Evolutionary conservation across 2,329 filamentous ascomycete species (phyloP).

Genomic region (Chrysosporium keratinophilum): DNA sequence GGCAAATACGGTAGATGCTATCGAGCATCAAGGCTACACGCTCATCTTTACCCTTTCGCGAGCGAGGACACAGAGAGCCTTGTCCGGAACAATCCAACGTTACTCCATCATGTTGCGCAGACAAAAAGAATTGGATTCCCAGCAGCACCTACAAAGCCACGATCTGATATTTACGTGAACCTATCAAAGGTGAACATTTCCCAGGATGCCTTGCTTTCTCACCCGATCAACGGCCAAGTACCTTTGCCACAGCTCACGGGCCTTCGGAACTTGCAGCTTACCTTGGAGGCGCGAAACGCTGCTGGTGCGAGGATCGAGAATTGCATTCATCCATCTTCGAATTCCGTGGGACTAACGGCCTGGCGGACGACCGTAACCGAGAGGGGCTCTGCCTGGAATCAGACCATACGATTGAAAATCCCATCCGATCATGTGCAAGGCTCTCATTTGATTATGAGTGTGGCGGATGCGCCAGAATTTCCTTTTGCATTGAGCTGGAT

Average conservation of each 20-base stretch:
- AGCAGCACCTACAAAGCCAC: slow-evolving; percentile 72
- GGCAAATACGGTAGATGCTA: slow-evolving; percentile 64
- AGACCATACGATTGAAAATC: slow-evolving; percentile 73
- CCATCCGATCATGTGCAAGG: slow-evolving; percentile 67
- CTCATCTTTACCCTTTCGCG: slow-evolving; percentile 69
- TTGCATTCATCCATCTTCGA: slow-evolving; percentile 80
- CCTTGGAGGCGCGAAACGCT: slow-evolving; percentile 71
- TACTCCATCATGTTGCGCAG: slow-evolving; percentile 68
- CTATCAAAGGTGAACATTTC: slow-evolving; percentile 68
- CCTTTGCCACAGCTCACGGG: slow-evolving; percentile 55
- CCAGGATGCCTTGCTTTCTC: slow-evolving; percentile 52
- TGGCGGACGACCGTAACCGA: slow-evolving; percentile 80
- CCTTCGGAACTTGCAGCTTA: slow-evolving; percentile 72
- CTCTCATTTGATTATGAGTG: slow-evolving; percentile 78
- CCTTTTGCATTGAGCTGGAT: slow-evolving; percentile 89
- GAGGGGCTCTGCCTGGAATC: slow-evolving; percentile 72
- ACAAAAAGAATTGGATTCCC: slow-evolving; percentile 90
- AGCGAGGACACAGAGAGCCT: slow-evolving; percentile 67
- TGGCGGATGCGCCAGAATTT: slow-evolving; percentile 74
- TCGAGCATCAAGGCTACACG: slow-evolving; percentile 63
- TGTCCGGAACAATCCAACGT: slow-evolving; percentile 75
- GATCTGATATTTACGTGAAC: slow-evolving; percentile 93
- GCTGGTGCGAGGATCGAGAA: slow-evolving; percentile 74
- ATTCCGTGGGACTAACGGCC: slow-evolving; percentile 64
- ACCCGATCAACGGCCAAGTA: slow-evolving; percentile 70